A percentile compares a stretch with the other conserved stretches of the same genome.
Conservation (phyloP, 2,329 filamentous ascomycete genomes). For the Claviceps sp. region DNA sequence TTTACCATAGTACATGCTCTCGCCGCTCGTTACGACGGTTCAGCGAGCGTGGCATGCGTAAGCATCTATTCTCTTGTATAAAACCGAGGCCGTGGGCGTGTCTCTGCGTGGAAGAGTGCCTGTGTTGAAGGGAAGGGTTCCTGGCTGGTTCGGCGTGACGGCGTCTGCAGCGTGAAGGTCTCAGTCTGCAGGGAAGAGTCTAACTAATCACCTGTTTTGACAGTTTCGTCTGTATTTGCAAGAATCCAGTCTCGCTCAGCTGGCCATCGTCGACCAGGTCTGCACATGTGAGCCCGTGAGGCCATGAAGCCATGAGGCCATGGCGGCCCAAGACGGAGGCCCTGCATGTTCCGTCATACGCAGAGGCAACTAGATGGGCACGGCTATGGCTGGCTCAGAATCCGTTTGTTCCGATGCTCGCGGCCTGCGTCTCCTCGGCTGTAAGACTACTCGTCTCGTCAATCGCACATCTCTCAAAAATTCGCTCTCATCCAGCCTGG, state of each 20-base stretch:
- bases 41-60: neutral
- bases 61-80: neutral
- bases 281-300: neutral
- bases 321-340: neutral
- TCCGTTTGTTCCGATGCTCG: neutral
- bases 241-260: neutral
- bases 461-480: neutral
- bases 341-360: neutral
- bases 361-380: neutral
- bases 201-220: neutral
- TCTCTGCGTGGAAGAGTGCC: slow-evolving; percentile 2
- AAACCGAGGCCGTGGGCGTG: neutral
- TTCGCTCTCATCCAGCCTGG: neutral
- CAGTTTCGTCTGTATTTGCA: neutral
- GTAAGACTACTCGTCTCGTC: neutral
- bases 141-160: neutral
- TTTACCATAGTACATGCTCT: slow-evolving; percentile 5
- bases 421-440: neutral
- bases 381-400: neutral
- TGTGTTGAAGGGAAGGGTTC: slow-evolving; percentile 1
- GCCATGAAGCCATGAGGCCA: neutral
- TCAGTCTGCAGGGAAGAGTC: slow-evolving; percentile 1
- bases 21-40: slow-evolving; percentile 1
- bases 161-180: neutral
- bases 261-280: neutral